phyloP scores from a whole-genome alignment of 768 basidiomycete species.

The Hemileccinum rubropunctum region DNA sequence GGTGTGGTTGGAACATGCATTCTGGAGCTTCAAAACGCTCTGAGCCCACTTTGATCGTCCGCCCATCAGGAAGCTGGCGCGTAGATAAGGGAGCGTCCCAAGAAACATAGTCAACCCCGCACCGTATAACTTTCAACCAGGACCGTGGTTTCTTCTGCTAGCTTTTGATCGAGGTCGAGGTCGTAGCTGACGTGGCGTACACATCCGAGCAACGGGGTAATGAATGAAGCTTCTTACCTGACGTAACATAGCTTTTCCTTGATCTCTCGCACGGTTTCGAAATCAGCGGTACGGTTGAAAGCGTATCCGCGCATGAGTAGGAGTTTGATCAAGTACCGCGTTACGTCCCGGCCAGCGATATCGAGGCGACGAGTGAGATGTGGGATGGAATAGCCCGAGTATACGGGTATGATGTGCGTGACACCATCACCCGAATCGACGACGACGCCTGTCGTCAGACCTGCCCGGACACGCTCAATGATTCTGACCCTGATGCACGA shows the following conservation, averaged over 20 bases:
- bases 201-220: neutral
- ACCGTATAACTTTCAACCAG: constrained; percentile 97
- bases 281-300: constrained; percentile 99
- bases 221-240: constrained; percentile 50
- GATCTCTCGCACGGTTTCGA: constrained; percentile 98
- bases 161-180: constrained; percentile 88
- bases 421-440: constrained; percentile 99
- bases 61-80: constrained; percentile 85
- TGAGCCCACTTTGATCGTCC: constrained; percentile 94
- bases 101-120: constrained; percentile 20
- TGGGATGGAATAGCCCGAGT: constrained; percentile 93
- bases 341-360: constrained; percentile 97
- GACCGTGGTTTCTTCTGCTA: constrained; percentile 94
- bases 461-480: constrained; percentile 43
- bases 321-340: constrained; percentile 98
- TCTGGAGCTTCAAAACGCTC: constrained; percentile 99
- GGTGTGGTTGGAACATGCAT: constrained; percentile 99
- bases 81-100: constrained; percentile 6
- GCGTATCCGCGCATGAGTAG: constrained; percentile 99
- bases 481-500: neutral
- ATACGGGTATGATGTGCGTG: constrained; percentile 98
- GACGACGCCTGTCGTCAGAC: constrained; percentile 96
- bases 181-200: constrained; percentile 65
- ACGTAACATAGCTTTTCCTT: constrained; percentile 99
- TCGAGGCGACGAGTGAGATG: constrained; percentile 93